phyloP scores from a whole-genome alignment of 805 yeast genomes.

The Cyberlindnera petersonii region DNA sequence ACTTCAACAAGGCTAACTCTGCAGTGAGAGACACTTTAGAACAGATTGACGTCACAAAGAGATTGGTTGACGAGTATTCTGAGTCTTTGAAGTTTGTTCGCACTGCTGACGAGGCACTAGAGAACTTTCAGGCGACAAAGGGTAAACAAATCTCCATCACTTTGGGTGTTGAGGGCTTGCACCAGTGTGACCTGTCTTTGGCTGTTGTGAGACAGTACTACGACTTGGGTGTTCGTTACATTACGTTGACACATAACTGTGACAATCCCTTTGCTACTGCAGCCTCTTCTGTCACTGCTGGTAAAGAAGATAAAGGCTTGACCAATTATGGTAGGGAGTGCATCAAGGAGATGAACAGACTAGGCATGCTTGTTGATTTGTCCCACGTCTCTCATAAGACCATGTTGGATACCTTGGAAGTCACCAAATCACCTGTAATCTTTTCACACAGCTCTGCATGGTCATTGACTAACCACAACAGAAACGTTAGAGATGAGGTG shows the following conservation, averaged over 20 bases:
- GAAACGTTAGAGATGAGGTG: conserved; percentile 49
- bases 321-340: conserved; percentile 39
- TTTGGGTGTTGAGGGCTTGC: conserved; percentile 53
- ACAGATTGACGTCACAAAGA: conserved; percentile 47
- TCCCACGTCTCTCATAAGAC: conserved; percentile 47
- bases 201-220: conserved; percentile 46
- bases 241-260: conserved; percentile 52
- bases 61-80: conserved; percentile 32
- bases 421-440: conserved; percentile 43
- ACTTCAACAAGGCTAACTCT: conserved; percentile 34
- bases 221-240: conserved; percentile 50
- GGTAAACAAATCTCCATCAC: conserved; percentile 40
- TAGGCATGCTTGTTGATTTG: conserved; percentile 51
- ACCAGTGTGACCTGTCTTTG: conserved; percentile 46
- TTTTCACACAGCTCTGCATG: conserved; percentile 48
- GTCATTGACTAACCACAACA: conserved; percentile 36
- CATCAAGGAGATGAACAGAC: conserved; percentile 45
- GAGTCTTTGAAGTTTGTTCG: conserved; percentile 37
- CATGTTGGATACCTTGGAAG: conserved; percentile 40
- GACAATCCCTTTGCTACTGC: conserved; percentile 58
- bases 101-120: conserved; percentile 39
- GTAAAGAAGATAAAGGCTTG: conserved; percentile 42
- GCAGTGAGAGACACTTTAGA: conserved; percentile 49
- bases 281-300: conserved; percentile 44
- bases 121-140: conserved; percentile 27